These are phyloP conservation scores for Fusarium kyushuense DNA, from an alignment of 2,329 filamentous ascomycete species.

Conservation along the genomic window DNA sequence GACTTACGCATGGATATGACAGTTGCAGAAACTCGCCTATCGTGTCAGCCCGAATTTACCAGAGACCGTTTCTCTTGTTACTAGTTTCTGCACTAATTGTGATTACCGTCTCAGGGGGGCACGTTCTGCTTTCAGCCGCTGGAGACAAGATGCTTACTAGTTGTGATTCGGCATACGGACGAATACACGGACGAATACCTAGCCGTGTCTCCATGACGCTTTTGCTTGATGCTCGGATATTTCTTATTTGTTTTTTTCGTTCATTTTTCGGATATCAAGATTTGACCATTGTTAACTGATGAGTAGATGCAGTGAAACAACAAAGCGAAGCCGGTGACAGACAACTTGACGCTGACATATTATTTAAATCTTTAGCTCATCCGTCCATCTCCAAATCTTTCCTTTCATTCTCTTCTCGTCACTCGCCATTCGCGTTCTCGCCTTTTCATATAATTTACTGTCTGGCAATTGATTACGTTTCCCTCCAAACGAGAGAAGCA, in stretches of 20 bases:
- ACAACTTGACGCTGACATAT: constrained; percentile 14
- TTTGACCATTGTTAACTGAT: constrained; percentile 2
- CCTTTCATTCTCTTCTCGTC: neutral
- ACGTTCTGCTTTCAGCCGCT: neutral
- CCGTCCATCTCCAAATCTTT: neutral
- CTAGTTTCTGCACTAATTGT: neutral
- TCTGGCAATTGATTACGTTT: neutral
- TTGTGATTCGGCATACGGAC: constrained; percentile 30
- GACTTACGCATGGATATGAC: constrained; percentile 31
- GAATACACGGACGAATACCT: constrained; percentile 33
- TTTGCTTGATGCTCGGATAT: constrained; percentile 7
- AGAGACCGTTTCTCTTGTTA: neutral
- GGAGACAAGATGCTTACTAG: constrained; percentile 1
- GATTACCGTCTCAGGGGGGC: neutral
- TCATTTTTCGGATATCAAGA: constrained; percentile 12
- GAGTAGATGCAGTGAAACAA: neutral
- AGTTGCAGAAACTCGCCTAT: constrained; percentile 19
- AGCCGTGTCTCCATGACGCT: constrained; percentile 16
- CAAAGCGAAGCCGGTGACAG: neutral
- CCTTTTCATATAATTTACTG: neutral
- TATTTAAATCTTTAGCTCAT: constrained; percentile 16
- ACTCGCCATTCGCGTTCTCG: neutral
- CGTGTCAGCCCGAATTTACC: constrained; percentile 27
- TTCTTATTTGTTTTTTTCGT: neutral
- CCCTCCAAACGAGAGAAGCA: constrained; percentile 11